Evolutionary conservation across 2,329 filamentous ascomycete genomes (phyloP).

Genomic region (Phaeosphaeria sp.): DNA sequence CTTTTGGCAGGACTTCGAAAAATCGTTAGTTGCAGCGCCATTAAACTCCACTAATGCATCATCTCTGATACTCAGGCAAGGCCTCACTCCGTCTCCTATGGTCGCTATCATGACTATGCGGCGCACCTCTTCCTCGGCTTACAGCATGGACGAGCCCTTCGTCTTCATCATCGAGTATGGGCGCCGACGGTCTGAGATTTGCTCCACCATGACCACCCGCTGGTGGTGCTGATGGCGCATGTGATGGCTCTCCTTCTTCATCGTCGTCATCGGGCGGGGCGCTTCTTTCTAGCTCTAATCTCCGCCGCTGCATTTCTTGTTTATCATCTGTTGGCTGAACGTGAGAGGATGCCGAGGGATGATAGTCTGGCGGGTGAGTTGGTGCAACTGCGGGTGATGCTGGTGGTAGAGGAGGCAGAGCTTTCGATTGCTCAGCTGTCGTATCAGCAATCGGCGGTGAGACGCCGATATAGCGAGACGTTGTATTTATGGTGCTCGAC

Average conservation of each 20-base stretch:
- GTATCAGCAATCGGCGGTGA: slow-evolving; percentile 18
- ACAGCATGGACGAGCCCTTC: slow-evolving; percentile 40
- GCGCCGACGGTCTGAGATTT: slow-evolving; percentile 36
- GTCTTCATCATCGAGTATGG: slow-evolving; percentile 43
- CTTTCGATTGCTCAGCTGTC: slow-evolving; percentile 16
- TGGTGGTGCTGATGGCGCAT: slow-evolving; percentile 27
- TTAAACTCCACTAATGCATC: slow-evolving; percentile 1
- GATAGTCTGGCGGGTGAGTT: slow-evolving; percentile 34
- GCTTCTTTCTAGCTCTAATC: slow-evolving; percentile 51
- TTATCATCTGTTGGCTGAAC: slow-evolving; percentile 71
- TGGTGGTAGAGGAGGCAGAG: slow-evolving; percentile 30
- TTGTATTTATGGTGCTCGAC: slow-evolving; percentile 31
- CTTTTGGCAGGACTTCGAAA: not conserved
- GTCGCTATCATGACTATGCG: slow-evolving; percentile 1
- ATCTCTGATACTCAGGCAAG: slow-evolving; percentile 42
- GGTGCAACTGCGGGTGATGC: slow-evolving; percentile 18
- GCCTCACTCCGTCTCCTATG: slow-evolving; percentile 31
- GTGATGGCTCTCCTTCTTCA: slow-evolving; percentile 26
- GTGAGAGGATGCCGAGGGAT: slow-evolving; percentile 37
- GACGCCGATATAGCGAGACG: slow-evolving; percentile 6
- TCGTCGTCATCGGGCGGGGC: slow-evolving; percentile 44
- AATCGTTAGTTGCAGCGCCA: not conserved
- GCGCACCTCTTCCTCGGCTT: slow-evolving; percentile 22
- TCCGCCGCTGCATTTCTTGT: slow-evolving; percentile 70
- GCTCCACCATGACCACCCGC: slow-evolving; percentile 11